A percentile compares a stretch with the other conserved stretches of the same genome.
Conservation (phyloP, 495 filamentous ascomycete species). For the Hypoxylon trugodes region DNA sequence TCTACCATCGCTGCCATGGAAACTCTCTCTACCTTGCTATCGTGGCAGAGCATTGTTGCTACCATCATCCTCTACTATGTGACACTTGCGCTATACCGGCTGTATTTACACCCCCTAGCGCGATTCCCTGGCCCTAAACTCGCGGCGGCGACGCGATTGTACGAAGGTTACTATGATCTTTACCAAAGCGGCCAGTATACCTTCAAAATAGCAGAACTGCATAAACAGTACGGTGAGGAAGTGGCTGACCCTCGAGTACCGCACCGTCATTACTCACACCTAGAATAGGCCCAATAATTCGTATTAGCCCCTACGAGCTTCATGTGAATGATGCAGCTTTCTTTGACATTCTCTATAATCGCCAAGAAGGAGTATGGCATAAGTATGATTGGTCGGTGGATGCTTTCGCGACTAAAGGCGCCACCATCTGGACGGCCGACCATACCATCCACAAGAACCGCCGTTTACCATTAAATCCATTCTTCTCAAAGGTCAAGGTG, state of each 20-base stretch:
- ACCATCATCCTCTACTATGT: slow-evolving; percentile 15
- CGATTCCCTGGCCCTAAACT: slow-evolving; percentile 59
- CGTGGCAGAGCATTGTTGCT: slow-evolving; percentile 14
- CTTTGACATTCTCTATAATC: slow-evolving; percentile 42
- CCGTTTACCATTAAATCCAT: slow-evolving; percentile 35
- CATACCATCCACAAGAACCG: slow-evolving; percentile 42
- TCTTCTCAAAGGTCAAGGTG: slow-evolving; percentile 45
- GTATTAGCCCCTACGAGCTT: slow-evolving; percentile 46
- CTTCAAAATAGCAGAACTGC: slow-evolving; percentile 40
- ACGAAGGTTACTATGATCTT: slow-evolving; percentile 60
- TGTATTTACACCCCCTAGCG: slow-evolving; percentile 57
- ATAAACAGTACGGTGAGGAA: slow-evolving; percentile 34
- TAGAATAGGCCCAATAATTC: slow-evolving; percentile 44
- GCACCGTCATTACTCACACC: slow-evolving; percentile 8
- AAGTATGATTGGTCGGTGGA: slow-evolving; percentile 45
- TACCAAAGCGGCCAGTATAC: slow-evolving; percentile 41
- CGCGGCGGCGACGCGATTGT: slow-evolving; percentile 57
- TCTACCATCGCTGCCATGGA: slow-evolving; percentile 24
- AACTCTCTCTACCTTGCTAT: slow-evolving; percentile 13
- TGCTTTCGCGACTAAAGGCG: slow-evolving; percentile 28
- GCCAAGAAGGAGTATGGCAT: slow-evolving; percentile 40
- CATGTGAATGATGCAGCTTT: slow-evolving; percentile 43
- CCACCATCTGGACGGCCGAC: slow-evolving; percentile 32
- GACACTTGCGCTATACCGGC: slow-evolving; percentile 49
- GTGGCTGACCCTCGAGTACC: slow-evolving; percentile 17